phyloP scores from a whole-genome alignment of 768 basidiomycete genomes.

The Glaciozyma martinii region DNA sequence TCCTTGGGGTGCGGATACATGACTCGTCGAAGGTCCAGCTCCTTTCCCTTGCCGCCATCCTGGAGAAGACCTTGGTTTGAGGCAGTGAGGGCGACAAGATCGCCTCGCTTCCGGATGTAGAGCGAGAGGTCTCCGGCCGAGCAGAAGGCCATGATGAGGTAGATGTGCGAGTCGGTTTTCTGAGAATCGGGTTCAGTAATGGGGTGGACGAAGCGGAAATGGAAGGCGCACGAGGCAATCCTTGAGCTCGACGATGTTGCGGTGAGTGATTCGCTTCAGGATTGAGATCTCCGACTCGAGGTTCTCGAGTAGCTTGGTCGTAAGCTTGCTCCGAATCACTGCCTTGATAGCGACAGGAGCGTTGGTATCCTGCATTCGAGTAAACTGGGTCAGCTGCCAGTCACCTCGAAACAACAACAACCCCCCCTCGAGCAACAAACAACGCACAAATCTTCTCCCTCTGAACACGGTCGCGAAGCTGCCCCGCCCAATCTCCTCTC shows the following conservation, averaged over 20 bases:
- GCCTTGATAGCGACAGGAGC: conserved; percentile 74
- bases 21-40: conserved; percentile 43
- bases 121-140: conserved; percentile 90
- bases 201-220: neutral
- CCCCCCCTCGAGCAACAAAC: neutral
- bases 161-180: conserved; percentile 50
- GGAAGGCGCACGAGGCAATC: conserved; percentile 71
- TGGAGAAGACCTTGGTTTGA: conserved; percentile 23
- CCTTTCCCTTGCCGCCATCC: conserved; percentile 36
- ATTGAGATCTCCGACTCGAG: conserved; percentile 97
- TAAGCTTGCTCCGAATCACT: conserved; percentile 76
- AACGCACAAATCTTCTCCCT: conserved; percentile 17
- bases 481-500: conserved; percentile 23
- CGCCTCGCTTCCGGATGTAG: conserved; percentile 96
- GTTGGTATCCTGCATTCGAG: neutral
- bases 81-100: conserved; percentile 64
- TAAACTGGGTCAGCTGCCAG: neutral
- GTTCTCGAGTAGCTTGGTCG: conserved; percentile 87
- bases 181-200: conserved; percentile 22
- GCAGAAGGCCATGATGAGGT: conserved; percentile 96
- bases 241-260: conserved; percentile 83
- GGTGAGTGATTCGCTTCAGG: conserved; percentile 81
- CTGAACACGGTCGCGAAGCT: conserved; percentile 6
- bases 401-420: neutral
- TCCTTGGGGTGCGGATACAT: conserved; percentile 80